Base-by-base conservation (phyloP, 768 basidiomycete genomes). In the Phylloporus rhodoxanthus region DNA sequence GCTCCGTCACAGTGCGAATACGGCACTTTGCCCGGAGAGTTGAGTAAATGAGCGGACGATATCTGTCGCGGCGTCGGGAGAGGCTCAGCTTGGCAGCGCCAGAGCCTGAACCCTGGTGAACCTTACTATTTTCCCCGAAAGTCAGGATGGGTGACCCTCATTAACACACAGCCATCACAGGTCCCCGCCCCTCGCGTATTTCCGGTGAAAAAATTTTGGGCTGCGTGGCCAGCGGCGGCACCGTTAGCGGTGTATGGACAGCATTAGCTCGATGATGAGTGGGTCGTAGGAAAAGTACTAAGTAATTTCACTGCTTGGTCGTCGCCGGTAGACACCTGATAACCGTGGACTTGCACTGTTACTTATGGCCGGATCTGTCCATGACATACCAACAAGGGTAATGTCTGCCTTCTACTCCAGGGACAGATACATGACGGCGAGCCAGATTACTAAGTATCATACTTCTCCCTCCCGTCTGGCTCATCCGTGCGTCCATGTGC, bases 141-240 rank as follows among this genome's bases (percentile, higher is more conserved):
- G 59, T 62, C 53, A 64, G 54, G 57, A 26, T 54, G 54, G 49
- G 54, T 43, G 63, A 61, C 58, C 57, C 62, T 64, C 65, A 64
- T 66, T 65, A 62, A 53, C 64, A 68, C 66, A 68, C 66, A 68
- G 66, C 66, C 66, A 57, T 68, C 62, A 52, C 56, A 68, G 66
- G 66, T 68, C 66, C 66, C 66, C 66, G 66, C 66, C 59, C n/a
- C 50, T 69, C 66, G 66, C 66, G 60, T 69, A 68, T 69, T 60
- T 56, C 66, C 68, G 66, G 50, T 57, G 61, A 67, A 68, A 68
- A 14, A 58, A 66, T 68, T 67, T 59, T 55, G 57, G 51, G 38
- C 43, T 50, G 53, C 53, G 29, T 41, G 46, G 50, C n/a, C n/a
- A n/a, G n/a, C n/a, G 55, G 54, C 56, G 59, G 50, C 47, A 49